These are phyloP conservation scores for Xerocomus spinulosus DNA, from an alignment of 768 basidiomycete species.

Conservation along the genomic window DNA sequence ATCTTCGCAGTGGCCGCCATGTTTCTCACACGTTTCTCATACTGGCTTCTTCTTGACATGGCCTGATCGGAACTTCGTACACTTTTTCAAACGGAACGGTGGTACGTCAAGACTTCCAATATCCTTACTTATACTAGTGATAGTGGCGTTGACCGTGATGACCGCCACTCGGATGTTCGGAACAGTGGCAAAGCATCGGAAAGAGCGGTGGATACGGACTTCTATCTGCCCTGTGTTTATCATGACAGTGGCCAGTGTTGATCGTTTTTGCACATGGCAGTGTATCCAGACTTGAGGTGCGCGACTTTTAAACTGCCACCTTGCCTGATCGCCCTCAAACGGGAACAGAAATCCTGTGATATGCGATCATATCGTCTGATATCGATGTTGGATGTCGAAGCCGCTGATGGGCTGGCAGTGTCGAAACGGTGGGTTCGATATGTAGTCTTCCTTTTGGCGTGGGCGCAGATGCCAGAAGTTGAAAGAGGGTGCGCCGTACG, in stretches of 20 bases:
- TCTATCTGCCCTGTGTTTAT: neutral
- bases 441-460: no score
- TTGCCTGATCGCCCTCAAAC: neutral
- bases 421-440: no score
- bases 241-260: neutral
- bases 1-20: no score
- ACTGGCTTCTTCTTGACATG: no score
- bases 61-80: neutral
- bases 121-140: no score
- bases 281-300: neutral
- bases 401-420: no score
- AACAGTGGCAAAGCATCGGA: neutral
- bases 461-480: no score
- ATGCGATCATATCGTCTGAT: neutral
- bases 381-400: neutral
- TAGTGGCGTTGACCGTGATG: no score
- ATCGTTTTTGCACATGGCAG: neutral
- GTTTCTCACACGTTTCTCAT: neutral
- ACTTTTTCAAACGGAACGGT: neutral
- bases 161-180: neutral
- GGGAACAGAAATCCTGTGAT: neutral
- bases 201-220: neutral
- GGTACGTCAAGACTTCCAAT: no score
- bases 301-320: neutral
- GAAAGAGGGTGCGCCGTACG: no score